Conservation (phyloP, 1,139 yeast genomes). For the Suhomyces bokatorum region DNA sequence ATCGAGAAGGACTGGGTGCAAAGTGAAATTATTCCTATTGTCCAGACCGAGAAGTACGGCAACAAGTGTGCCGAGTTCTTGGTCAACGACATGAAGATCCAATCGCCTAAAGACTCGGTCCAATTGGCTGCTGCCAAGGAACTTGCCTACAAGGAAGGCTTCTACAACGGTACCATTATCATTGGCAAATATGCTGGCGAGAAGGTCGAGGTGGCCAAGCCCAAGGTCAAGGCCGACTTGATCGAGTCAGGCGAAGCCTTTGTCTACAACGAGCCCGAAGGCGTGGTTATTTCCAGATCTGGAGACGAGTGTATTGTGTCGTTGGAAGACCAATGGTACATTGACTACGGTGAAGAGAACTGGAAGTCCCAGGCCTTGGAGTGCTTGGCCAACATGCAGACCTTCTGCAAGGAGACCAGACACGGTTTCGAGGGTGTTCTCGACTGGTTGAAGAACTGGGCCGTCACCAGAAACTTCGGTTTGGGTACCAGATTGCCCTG, state of each 20-base stretch:
- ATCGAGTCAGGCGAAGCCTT: conserved; percentile 79
- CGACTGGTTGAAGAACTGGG: conserved; percentile 99
- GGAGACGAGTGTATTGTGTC: conserved; percentile 98
- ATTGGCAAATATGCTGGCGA: conserved; percentile 85
- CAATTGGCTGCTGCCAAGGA: conserved; percentile 92
- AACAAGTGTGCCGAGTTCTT: conserved; percentile 82
- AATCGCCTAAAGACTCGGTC: conserved; percentile 88
- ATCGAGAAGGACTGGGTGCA: conserved; percentile 87
- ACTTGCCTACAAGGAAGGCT: conserved; percentile 94
- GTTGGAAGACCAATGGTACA: conserved; percentile 97
- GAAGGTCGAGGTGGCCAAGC: conserved; percentile 88
- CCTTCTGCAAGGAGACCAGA: conserved; percentile 81
- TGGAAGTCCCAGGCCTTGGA: conserved; percentile 90
- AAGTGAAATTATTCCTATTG: conserved; percentile 69
- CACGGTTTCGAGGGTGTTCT: conserved; percentile 93
- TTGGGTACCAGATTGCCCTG: conserved; percentile 95
- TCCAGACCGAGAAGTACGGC: conserved; percentile 84
- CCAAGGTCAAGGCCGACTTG: conserved; percentile 80
- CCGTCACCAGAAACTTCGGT: conserved; percentile 95
- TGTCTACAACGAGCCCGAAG: conserved; percentile 93
- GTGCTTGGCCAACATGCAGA: conserved; percentile 74
- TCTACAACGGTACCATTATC: conserved; percentile 81
- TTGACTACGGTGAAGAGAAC: conserved; percentile 92
- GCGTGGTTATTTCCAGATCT: conserved; percentile 84
- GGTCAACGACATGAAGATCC: conserved; percentile 85